phyloP scores from a whole-genome alignment of 495 filamentous ascomycete species.

The Hypoxylon cercidicola region DNA sequence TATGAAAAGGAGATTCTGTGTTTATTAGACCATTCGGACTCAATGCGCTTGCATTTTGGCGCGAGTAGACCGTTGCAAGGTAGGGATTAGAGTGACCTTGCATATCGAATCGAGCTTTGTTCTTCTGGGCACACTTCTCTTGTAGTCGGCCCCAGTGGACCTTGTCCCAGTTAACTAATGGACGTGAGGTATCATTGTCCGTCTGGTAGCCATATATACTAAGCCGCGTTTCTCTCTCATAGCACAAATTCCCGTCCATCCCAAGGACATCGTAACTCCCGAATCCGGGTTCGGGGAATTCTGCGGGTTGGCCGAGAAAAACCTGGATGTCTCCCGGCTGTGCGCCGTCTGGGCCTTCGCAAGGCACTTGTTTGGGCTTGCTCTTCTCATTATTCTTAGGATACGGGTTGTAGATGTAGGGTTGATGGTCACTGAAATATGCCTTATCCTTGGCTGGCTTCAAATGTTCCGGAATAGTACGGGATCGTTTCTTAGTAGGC shows the following conservation, averaged over 20 bases:
- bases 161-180: slow-evolving; percentile 68
- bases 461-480: slow-evolving; percentile 41
- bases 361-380: slow-evolving; percentile 48
- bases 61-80: slow-evolving; percentile 41
- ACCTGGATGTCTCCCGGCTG: slow-evolving; percentile 51
- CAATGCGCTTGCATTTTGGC: slow-evolving; percentile 28
- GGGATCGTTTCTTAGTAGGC: slow-evolving; percentile 41
- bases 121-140: slow-evolving; percentile 67
- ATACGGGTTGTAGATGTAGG: slow-evolving; percentile 60
- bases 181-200: slow-evolving; percentile 46
- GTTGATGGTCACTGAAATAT: slow-evolving; percentile 45
- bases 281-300: slow-evolving; percentile 80
- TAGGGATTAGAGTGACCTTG: slow-evolving; percentile 47
- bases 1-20: slow-evolving; percentile 13
- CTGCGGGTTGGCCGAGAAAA: slow-evolving; percentile 69
- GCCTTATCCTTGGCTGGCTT: slow-evolving; percentile 27
- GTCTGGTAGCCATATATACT: slow-evolving; percentile 80
- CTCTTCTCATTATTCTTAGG: slow-evolving; percentile 55
- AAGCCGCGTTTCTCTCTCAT: slow-evolving; percentile 86
- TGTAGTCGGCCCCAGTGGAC: slow-evolving; percentile 80
- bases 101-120: slow-evolving; percentile 67
- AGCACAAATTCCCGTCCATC: slow-evolving; percentile 84
- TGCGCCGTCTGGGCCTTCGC: slow-evolving; percentile 49
- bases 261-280: slow-evolving; percentile 80
- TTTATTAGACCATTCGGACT: slow-evolving; percentile 13